A percentile compares a stretch with the other conserved stretches of the same genome.
These are phyloP conservation scores for Ananas comosus DNA, from an alignment of 176 grass and related monocot species.

Conservation along the genomic window DNA sequence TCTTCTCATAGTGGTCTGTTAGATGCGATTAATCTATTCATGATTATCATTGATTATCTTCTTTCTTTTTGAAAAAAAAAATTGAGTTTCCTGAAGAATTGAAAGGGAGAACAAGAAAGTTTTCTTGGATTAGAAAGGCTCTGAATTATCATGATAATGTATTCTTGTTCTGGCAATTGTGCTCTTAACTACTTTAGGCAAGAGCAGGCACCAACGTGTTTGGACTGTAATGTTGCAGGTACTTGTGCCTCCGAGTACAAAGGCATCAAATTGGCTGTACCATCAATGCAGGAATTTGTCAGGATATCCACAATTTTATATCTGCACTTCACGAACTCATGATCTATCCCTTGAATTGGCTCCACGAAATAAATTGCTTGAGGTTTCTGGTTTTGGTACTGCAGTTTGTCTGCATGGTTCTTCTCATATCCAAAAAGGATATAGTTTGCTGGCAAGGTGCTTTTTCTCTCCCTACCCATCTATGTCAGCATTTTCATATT, in stretches of 20 bases:
- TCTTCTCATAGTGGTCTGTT: no score
- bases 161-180: neutral
- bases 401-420: slow-evolving; percentile 59
- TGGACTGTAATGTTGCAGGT: slow-evolving; percentile 35
- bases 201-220: neutral
- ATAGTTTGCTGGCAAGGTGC: slow-evolving; percentile 51
- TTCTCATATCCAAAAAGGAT: slow-evolving; percentile 25
- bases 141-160: neutral
- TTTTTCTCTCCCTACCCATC: neutral
- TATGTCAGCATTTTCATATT: neutral
- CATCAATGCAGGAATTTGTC: slow-evolving; percentile 43
- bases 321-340: slow-evolving; percentile 19
- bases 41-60: no score
- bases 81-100: no score
- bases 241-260: slow-evolving; percentile 65
- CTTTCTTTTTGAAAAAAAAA: no score
- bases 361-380: slow-evolving; percentile 18
- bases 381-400: slow-evolving; percentile 58
- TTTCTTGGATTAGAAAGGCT: neutral
- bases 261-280: slow-evolving; percentile 66
- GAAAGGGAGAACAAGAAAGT: neutral
- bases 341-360: slow-evolving; percentile 24
- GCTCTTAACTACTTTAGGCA: neutral
- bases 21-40: no score
- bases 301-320: slow-evolving; percentile 79